A percentile compares a stretch with the other conserved stretches of the same genome.
phyloP scores from a whole-genome alignment of 2,329 filamentous ascomycete species.

The Aspergillus sp. region DNA sequence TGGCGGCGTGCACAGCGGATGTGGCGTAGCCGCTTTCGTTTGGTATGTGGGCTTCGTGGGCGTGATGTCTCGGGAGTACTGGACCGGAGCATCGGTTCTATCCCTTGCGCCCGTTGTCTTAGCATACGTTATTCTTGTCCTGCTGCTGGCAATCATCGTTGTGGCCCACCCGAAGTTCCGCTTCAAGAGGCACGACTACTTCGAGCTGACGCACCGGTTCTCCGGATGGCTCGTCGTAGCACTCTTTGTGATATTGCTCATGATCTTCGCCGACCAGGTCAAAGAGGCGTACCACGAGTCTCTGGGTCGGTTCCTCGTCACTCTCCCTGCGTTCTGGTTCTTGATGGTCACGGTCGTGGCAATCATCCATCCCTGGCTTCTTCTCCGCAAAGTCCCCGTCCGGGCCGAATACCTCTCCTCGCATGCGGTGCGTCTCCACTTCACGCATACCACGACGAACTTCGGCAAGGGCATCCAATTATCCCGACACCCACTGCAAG shows the following conservation, averaged over 20 bases:
- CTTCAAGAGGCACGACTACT: constrained; percentile 64
- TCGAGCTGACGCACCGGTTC: constrained; percentile 72
- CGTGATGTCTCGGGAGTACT: constrained; percentile 38
- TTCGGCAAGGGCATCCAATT: constrained; percentile 61
- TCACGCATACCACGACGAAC: constrained; percentile 63
- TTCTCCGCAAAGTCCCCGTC: constrained; percentile 68
- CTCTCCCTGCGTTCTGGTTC: constrained; percentile 66
- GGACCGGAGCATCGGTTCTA: constrained; percentile 22
- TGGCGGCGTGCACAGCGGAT: constrained; percentile 57
- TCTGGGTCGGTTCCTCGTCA: constrained; percentile 44
- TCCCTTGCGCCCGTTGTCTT: constrained; percentile 52
- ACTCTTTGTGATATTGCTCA: constrained; percentile 65
- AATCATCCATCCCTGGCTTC: constrained; percentile 72
- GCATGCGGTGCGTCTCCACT: constrained; percentile 72
- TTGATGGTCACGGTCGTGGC: constrained; percentile 64
- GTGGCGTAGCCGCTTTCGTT: constrained; percentile 49
- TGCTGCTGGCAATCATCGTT: constrained; percentile 62
- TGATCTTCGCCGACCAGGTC: constrained; percentile 56
- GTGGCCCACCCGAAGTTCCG: constrained; percentile 67
- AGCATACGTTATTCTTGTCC: constrained; percentile 58
- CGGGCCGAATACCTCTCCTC: constrained; percentile 66
- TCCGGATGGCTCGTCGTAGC: constrained; percentile 68
- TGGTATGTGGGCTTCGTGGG: constrained; percentile 49
- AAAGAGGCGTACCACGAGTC: constrained; percentile 35
- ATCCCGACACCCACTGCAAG: constrained; percentile 63